phyloP scores from a whole-genome alignment of 2,329 filamentous ascomycete species.

The Arthrobotrys megalospora region DNA sequence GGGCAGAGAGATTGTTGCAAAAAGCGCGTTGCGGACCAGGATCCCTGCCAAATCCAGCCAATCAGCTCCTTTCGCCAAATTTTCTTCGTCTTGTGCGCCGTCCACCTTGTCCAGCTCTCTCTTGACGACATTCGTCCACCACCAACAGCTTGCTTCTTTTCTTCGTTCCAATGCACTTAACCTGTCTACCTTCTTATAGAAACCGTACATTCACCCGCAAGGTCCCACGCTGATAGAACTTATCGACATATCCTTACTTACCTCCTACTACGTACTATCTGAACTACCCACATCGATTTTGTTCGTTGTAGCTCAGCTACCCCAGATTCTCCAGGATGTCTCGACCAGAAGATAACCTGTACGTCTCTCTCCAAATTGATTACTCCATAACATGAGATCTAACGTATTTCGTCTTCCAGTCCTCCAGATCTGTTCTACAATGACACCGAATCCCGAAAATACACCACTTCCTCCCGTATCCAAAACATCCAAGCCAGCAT shows the following conservation, averaged over 20 bases:
- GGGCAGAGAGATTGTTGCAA: conserved; percentile 29
- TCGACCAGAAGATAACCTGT: conserved; percentile 95
- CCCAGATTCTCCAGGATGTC: conserved; percentile 78
- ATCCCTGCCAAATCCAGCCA: conserved; percentile 19
- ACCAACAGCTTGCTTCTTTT: conserved; percentile 14
- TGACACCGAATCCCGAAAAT: conserved; percentile 94
- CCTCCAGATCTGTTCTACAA: conserved; percentile 98
- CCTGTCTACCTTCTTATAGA: conserved; percentile 24
- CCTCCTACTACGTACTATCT: not conserved
- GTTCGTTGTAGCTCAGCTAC: conserved; percentile 57
- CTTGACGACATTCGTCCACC: conserved; percentile 39
- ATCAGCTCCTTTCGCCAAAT: conserved; percentile 54
- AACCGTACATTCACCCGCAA: conserved; percentile 55
- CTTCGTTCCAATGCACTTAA: conserved; percentile 48
- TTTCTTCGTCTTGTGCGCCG: conserved; percentile 49
- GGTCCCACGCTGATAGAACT: conserved; percentile 42
- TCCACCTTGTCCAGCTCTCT: conserved; percentile 25
- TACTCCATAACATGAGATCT: conserved; percentile 4
- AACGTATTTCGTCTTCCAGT: conserved; percentile 69
- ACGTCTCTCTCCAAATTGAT: conserved; percentile 66
- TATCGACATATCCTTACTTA: not conserved
- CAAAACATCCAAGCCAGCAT: conserved; percentile 95
- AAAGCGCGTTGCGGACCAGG: conserved; percentile 30
- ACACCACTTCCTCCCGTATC: conserved; percentile 95
- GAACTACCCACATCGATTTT: conserved; percentile 6